Percentiles rank a stretch among this genome's conserved stretches.
Conservation (phyloP, 192 early-diverging fungal species). For the Phycomyces blakesleeanus region DNA sequence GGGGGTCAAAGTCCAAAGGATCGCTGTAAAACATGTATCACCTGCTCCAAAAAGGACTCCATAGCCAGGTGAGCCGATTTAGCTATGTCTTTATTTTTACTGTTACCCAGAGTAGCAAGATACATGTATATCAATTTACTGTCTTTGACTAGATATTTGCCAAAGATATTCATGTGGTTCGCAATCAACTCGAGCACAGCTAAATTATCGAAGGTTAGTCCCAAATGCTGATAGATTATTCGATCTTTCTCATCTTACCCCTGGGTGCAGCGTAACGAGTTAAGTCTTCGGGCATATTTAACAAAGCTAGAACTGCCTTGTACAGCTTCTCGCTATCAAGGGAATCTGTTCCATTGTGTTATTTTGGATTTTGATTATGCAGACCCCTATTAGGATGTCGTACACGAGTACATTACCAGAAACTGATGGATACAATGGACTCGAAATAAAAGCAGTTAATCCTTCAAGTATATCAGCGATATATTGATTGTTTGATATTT, state of each 20-base stretch:
- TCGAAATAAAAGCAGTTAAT: slow-evolving; percentile 5
- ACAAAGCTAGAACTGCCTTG: slow-evolving; percentile 24
- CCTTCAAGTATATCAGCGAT: slow-evolving; percentile 32
- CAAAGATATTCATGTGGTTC: slow-evolving; percentile 36
- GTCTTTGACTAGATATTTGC: slow-evolving; percentile 25
- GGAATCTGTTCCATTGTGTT: background rate
- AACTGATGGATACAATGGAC: background rate
- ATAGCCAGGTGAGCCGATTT: slow-evolving; percentile 33
- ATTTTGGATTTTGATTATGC: background rate
- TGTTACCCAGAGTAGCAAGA: slow-evolving; percentile 30
- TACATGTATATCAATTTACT: slow-evolving; percentile 28
- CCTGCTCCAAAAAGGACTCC: slow-evolving; percentile 37
- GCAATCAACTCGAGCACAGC: slow-evolving; percentile 37
- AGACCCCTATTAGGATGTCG: background rate
- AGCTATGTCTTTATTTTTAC: slow-evolving; percentile 33
- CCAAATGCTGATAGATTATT: too few species aligned
- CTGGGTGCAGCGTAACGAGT: slow-evolving; percentile 35
- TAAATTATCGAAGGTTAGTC: slow-evolving; percentile 7
- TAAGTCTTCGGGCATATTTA: slow-evolving; percentile 41
- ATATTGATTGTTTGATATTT: slow-evolving; percentile 25
- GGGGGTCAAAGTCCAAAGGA: too few species aligned
- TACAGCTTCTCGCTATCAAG: slow-evolving; percentile 29
- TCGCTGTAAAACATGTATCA: background rate
- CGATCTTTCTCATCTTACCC: too few species aligned
- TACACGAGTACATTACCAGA: background rate